These are phyloP conservation scores for Skeletonema marinoi DNA, from an alignment of 108 stramenopile genomes.

Conservation along the genomic window DNA sequence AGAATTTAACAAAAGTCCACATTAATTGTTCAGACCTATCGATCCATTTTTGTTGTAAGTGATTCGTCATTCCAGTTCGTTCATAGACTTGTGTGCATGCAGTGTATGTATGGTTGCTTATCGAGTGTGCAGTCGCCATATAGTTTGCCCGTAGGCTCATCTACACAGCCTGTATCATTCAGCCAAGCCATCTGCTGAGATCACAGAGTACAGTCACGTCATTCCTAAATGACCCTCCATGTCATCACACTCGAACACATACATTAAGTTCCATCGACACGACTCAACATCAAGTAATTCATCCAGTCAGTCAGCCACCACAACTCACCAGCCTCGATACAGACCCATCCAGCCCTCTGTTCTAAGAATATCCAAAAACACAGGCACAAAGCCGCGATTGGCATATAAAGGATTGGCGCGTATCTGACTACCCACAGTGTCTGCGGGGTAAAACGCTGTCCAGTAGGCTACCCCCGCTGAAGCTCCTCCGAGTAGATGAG, in stretches of 20 bases:
- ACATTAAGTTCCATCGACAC: no score
- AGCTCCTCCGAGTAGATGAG: conserved; percentile 53
- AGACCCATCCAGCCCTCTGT: conserved; percentile 33
- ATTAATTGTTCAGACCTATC: not conserved
- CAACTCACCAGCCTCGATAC: conserved; percentile 41
- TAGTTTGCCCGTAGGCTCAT: no score
- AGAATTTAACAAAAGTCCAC: conserved; percentile 1
- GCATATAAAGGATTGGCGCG: conserved; percentile 45
- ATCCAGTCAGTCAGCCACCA: no score
- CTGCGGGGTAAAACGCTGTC: conserved; percentile 62
- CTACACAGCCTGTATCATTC: no score
- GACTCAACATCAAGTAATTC: no score
- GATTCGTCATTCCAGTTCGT: not conserved
- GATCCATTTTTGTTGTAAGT: not conserved
- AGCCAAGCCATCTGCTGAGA: no score
- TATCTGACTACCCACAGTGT: conserved; percentile 50
- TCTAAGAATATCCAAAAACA: conserved; percentile 29
- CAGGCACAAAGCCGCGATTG: conserved; percentile 27
- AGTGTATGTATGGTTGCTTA: no score
- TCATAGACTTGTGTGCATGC: not conserved
- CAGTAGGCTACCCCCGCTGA: conserved; percentile 53
- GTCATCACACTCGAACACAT: no score
- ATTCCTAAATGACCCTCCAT: no score
- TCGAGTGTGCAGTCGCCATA: no score
- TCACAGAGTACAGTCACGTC: no score